phyloP scores from a whole-genome alignment of 1,139 yeast species.

The Pichia sp. region DNA sequence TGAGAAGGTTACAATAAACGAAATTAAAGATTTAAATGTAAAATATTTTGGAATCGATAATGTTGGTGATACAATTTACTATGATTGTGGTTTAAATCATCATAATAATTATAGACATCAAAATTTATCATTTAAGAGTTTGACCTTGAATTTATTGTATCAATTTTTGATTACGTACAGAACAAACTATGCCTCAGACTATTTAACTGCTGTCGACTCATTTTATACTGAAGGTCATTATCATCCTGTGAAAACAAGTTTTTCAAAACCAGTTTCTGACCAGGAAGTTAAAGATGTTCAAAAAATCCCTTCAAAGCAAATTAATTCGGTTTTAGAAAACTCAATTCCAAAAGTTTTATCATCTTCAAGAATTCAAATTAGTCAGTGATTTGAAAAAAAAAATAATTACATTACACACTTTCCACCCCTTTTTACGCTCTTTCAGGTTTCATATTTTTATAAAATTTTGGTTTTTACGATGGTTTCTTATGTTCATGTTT shows the following conservation, averaged over 20 bases:
- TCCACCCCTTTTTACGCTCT: background rate
- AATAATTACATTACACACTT: background rate
- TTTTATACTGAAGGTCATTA: constrained; percentile 27
- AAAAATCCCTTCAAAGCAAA: background rate
- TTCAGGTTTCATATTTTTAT: background rate
- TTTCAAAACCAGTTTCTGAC: constrained; percentile 14
- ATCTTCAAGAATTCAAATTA: constrained; percentile 10
- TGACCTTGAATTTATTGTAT: constrained; percentile 23
- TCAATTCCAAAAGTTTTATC: constrained; percentile 16
- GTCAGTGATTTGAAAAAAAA: background rate
- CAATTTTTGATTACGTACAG: constrained; percentile 26
- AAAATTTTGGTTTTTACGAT: background rate
- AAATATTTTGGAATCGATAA: constrained; percentile 42
- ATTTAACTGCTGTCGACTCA: constrained; percentile 21
- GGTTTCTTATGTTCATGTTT: background rate
- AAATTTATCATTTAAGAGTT: constrained; percentile 19
- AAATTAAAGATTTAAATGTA: constrained; percentile 36
- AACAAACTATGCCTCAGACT: constrained; percentile 20
- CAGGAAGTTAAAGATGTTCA: constrained; percentile 9
- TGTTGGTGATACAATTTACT: constrained; percentile 38
- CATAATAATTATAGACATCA: constrained; percentile 17
- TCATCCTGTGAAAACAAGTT: constrained; percentile 21
- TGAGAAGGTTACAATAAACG: constrained; percentile 46
- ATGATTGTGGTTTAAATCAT: constrained; percentile 27
- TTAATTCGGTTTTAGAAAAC: background rate